These are phyloP conservation scores for Backusella circina DNA, from an alignment of 192 early-diverging fungal species.

Conservation along the genomic window DNA sequence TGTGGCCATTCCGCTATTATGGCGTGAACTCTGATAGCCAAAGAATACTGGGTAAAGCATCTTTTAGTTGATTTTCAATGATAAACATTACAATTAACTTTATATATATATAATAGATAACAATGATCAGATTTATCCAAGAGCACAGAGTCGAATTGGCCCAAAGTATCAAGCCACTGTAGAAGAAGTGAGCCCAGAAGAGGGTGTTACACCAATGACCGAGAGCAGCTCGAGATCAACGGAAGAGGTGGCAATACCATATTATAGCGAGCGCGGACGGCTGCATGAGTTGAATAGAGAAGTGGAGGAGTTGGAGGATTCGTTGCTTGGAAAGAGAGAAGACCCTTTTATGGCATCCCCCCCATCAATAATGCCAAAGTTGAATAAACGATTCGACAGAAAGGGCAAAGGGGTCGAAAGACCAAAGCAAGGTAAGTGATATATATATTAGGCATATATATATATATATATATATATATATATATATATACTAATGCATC, in stretches of 20 bases:
- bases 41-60: slow-evolving; percentile 55
- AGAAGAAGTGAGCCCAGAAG: slow-evolving; percentile 35
- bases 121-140: slow-evolving; percentile 76
- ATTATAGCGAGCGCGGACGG: neutral
- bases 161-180: slow-evolving; percentile 77
- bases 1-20: slow-evolving; percentile 92
- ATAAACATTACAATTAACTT: neutral
- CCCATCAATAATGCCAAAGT: neutral
- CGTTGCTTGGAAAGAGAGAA: neutral
- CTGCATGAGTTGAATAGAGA: too few relatives aligned
- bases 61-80: neutral
- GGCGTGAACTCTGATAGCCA: slow-evolving; percentile 74
- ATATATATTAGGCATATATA: neutral
- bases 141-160: slow-evolving; percentile 77
- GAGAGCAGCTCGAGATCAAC: too few relatives aligned
- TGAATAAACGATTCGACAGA: neutral
- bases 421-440: neutral
- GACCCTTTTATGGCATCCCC: neutral
- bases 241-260: too few relatives aligned
- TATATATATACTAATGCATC: neutral
- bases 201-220: neutral
- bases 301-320: too few relatives aligned
- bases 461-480: neutral
- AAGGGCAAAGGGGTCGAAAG: neutral
- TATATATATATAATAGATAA: slow-evolving; percentile 40